Conservation (phyloP, 2,329 filamentous ascomycete species). For the Penicillium sp. region DNA sequence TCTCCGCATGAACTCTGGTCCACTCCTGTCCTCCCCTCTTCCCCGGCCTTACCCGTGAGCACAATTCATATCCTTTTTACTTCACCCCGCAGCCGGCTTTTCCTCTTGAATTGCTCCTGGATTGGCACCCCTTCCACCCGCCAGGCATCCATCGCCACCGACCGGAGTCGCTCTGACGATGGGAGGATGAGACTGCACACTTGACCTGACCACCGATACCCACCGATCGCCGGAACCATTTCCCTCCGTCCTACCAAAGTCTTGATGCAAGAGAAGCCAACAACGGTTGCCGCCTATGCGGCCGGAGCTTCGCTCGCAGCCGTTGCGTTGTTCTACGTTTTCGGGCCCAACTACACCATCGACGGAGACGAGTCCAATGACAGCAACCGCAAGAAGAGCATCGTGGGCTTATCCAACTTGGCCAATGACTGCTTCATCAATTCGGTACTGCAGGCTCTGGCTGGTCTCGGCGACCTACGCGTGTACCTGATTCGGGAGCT, state of each 20-base stretch:
- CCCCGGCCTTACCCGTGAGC: conserved; percentile 14
- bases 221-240: conserved; percentile 7
- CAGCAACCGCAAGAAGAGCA: conserved; percentile 69
- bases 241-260: conserved; percentile 1
- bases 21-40: conserved; percentile 17
- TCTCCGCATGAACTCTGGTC: conserved; percentile 24
- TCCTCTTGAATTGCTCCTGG: not conserved
- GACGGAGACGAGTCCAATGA: conserved; percentile 64
- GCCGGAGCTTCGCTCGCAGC: conserved; percentile 92
- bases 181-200: conserved; percentile 13
- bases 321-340: conserved; percentile 92
- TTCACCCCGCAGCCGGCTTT: too few relatives aligned
- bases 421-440: conserved; percentile 98
- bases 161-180: conserved; percentile 10
- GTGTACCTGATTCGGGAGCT: conserved; percentile 88
- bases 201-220: conserved; percentile 13
- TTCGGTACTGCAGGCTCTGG: conserved; percentile 86
- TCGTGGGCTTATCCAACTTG: conserved; percentile 81
- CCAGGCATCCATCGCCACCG: not conserved
- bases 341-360: conserved; percentile 93
- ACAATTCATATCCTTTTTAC: conserved; percentile 4
- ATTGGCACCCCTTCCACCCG: not conserved
- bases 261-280: conserved; percentile 72
- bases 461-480: conserved; percentile 80
- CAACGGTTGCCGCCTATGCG: conserved; percentile 84